Evolutionary conservation across 495 filamentous ascomycete genomes (phyloP), one percentile per base, ranked within the genome.

Genomic region (Penicillium bialowiezense): DNA sequence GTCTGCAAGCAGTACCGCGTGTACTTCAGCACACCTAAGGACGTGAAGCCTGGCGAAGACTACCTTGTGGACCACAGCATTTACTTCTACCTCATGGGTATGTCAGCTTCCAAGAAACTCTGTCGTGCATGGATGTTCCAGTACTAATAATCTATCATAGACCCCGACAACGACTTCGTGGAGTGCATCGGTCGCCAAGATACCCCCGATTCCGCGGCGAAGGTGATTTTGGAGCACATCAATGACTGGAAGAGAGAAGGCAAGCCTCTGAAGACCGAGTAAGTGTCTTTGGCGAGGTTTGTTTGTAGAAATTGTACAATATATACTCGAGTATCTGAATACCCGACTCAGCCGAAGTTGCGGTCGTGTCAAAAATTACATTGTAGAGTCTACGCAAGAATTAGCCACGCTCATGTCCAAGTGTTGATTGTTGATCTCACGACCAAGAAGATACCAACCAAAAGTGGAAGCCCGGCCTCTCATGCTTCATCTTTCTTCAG

Each of bases 51-150:
- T 2, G 93, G 90, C 7, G 88, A 96, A 74, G 93, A 98, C 67
- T 98, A 98, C 70, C 68, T 98, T 52, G 93, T 98, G 32, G 93
- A 97, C 71, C 93, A 98, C 72, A 96, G 90, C 62, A 97, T 98
- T 54, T 98, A 98, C 76, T 98, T 98, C 63, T 98, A 98, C 67
- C 70, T 98, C 51, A 98, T 98, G 93, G 85, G 83, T 86, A 70
- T 67, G 80, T 33, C 7, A 32, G 12, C 10, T 13, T 7, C 29
- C 17, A 13, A 13, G n/a, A 9, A 8, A 0, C 15, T 33, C 3
- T 20, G 5, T 12, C 19, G 10, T n/a, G n/a, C n/a, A n/a, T n/a
- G n/a, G n/a, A n/a, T 2, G 15, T 24, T 36, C 28, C 55, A 19
- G 5, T n/a, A 34, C 44, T 59, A 43, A 52, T 47, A 18, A 10